These are phyloP conservation scores for Thelephora terrestris DNA, from an alignment of 1,284 basidiomycete species.

Conservation along the genomic window DNA sequence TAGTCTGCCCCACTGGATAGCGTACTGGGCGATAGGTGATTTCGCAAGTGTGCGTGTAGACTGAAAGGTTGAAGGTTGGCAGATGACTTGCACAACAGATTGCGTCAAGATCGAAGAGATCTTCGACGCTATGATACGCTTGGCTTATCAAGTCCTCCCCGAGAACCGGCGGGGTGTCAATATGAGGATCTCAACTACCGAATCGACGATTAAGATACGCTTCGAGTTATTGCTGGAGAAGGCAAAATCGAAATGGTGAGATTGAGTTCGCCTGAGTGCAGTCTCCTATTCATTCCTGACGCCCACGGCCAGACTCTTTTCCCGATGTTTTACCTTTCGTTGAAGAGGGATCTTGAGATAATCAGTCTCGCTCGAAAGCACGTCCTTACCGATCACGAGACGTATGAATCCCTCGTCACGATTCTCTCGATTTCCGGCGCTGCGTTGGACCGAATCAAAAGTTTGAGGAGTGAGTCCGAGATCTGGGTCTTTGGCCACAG, in stretches of 20 bases:
- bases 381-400: slow-evolving; percentile 15
- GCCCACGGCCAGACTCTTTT: slow-evolving; percentile 10
- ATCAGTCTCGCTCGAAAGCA: slow-evolving; percentile 12
- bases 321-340: slow-evolving; percentile 15
- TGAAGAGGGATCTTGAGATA: no score
- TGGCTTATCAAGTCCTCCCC: no score
- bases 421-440: neutral
- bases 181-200: slow-evolving; percentile 9
- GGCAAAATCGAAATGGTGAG: slow-evolving; percentile 20
- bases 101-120: slow-evolving; percentile 18
- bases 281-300: neutral
- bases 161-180: slow-evolving; percentile 11
- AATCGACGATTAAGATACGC: slow-evolving; percentile 16
- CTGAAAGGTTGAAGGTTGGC: slow-evolving; percentile 15
- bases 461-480: neutral
- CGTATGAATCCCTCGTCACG: neutral
- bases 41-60: slow-evolving; percentile 2
- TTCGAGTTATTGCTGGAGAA: slow-evolving; percentile 14
- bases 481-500: neutral
- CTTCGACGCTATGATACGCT: no score
- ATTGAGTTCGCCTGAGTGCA: no score
- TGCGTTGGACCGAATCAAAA: neutral
- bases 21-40: slow-evolving; percentile 12
- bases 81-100: slow-evolving; percentile 13
- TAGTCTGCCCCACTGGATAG: slow-evolving; percentile 12